A percentile compares a stretch with the other conserved stretches of the same genome.
phyloP scores from a whole-genome alignment of 192 early-diverging fungal species.

The Coemansia asiatica region DNA sequence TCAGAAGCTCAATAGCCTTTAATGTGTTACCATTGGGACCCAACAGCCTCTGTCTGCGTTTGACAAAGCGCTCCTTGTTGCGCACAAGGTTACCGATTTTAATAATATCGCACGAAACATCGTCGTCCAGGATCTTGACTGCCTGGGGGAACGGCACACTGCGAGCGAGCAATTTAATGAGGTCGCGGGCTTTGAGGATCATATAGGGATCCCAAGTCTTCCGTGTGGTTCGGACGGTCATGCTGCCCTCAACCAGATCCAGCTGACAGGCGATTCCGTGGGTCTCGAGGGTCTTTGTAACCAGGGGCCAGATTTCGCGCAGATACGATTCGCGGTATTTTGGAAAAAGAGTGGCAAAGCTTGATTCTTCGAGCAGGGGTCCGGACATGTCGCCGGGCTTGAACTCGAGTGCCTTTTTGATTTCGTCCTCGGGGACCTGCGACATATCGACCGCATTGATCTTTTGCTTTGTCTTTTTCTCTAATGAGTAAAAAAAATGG shows the following conservation, averaged over 20 bases:
- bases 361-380: constrained; percentile 89
- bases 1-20: constrained; percentile 95
- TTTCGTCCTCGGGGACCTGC: constrained; percentile 44
- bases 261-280: constrained; percentile 86
- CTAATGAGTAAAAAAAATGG: neutral
- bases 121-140: constrained; percentile 90
- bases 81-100: constrained; percentile 94
- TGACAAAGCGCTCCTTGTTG: constrained; percentile 98
- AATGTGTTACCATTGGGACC: constrained; percentile 95
- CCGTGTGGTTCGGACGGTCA: constrained; percentile 96
- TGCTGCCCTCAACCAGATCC: constrained; percentile 94
- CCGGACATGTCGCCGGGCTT: constrained; percentile 66
- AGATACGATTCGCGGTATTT: constrained; percentile 97
- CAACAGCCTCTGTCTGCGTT: constrained; percentile 89
- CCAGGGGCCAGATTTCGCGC: constrained; percentile 86
- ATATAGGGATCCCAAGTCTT: constrained; percentile 95
- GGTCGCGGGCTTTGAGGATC: constrained; percentile 90
- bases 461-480: constrained; percentile 21
- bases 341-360: constrained; percentile 96
- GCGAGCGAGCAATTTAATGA: constrained; percentile 91
- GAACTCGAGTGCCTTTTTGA: constrained; percentile 86
- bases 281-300: constrained; percentile 77
- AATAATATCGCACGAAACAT: constrained; percentile 88
- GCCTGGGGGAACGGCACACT: constrained; percentile 94
- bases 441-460: constrained; percentile 33